Evolutionary conservation across 2,329 filamentous ascomycete species (phyloP).

Genomic region (Neonectria coccinea): DNA sequence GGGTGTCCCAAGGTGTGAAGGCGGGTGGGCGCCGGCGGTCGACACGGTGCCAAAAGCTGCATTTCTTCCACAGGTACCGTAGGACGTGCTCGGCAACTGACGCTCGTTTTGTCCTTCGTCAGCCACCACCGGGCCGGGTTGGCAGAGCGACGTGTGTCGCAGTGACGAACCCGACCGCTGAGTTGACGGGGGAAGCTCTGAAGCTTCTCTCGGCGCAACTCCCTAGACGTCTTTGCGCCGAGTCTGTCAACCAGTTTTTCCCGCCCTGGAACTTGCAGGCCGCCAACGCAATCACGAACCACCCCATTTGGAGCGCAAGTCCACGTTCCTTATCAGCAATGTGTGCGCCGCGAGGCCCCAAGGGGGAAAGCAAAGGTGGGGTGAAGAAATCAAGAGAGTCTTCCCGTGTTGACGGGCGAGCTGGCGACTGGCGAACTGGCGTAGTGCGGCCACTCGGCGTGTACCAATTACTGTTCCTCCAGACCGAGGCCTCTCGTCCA

Average conservation of each 20-base stretch:
- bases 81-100: slow-evolving; percentile 33
- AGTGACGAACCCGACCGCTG: slow-evolving; percentile 6
- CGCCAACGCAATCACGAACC: slow-evolving; percentile 13
- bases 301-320: slow-evolving; percentile 28
- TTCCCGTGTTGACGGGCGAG: neutral
- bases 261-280: neutral
- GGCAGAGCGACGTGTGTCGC: slow-evolving; percentile 30
- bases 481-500: slow-evolving; percentile 27
- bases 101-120: slow-evolving; percentile 24
- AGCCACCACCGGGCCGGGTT: slow-evolving; percentile 44
- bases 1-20: slow-evolving; percentile 24
- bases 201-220: slow-evolving; percentile 5
- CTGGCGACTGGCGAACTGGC: neutral
- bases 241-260: neutral
- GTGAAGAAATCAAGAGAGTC: slow-evolving; percentile 20
- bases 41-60: slow-evolving; percentile 5
- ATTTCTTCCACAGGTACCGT: slow-evolving; percentile 11
- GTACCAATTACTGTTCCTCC: slow-evolving; percentile 38
- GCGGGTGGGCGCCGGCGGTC: slow-evolving; percentile 1
- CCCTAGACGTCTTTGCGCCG: slow-evolving; percentile 14
- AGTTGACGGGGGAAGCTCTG: slow-evolving; percentile 24
- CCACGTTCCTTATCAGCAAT: slow-evolving; percentile 27
- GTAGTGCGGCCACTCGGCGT: slow-evolving; percentile 30
- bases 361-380: slow-evolving; percentile 34
- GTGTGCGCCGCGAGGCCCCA: slow-evolving; percentile 28